phyloP scores from a whole-genome alignment of 495 filamentous ascomycete species.

The Cenococcum geophilum region DNA sequence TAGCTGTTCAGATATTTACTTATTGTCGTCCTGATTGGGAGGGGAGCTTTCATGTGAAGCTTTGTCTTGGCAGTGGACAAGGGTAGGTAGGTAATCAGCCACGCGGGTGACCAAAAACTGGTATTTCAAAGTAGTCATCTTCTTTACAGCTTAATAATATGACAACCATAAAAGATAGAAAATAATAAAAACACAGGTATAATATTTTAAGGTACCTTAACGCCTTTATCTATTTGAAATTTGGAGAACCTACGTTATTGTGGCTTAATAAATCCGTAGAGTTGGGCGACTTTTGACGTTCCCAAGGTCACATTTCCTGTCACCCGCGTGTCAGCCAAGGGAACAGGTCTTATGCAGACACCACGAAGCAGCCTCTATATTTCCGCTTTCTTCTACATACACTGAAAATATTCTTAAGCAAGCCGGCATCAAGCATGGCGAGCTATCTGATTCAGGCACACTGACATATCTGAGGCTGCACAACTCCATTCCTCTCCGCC shows the following conservation, averaged over 20 bases:
- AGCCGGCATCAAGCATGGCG: background rate
- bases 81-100: background rate
- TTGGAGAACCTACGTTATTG: no score
- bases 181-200: no score
- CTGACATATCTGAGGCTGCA: background rate
- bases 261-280: no score
- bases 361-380: background rate
- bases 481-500: background rate
- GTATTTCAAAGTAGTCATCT: no score
- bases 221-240: no score
- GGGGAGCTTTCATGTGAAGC: background rate
- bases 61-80: background rate
- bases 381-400: background rate
- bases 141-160: no score
- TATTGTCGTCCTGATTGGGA: background rate
- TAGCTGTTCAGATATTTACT: background rate
- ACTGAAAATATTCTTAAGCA: background rate
- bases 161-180: no score
- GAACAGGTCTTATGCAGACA: background rate
- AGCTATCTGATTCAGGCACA: background rate
- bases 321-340: no score
- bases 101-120: no score
- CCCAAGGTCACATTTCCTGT: no score
- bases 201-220: no score
- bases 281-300: no score